These are phyloP conservation scores for Hirsutella thompsonii DNA, from an alignment of 2,329 filamentous ascomycete species.

Conservation along the genomic window DNA sequence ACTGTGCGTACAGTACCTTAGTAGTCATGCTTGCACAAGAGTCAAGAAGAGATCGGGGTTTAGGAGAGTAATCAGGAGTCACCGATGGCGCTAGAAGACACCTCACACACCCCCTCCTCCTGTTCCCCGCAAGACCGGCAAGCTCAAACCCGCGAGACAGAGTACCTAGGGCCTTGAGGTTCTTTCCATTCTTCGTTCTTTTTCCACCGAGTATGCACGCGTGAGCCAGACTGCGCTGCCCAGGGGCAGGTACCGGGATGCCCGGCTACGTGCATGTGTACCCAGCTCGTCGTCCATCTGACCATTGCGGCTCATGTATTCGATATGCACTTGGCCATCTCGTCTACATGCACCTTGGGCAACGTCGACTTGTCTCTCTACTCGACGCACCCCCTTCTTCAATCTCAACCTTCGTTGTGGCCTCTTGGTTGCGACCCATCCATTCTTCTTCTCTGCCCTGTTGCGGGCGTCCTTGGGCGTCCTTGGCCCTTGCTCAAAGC, in stretches of 20 bases:
- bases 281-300: too few species aligned
- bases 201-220: neutral
- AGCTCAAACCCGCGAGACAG: neutral
- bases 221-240: neutral
- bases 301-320: too few species aligned
- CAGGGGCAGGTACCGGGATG: too few species aligned
- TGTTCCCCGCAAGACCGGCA: neutral
- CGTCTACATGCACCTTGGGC: too few species aligned
- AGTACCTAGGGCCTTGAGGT: too few species aligned
- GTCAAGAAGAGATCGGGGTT: constrained; percentile 6
- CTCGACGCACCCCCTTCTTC: neutral
- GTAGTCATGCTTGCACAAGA: neutral
- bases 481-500: too few species aligned
- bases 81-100: constrained; percentile 9
- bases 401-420: too few species aligned
- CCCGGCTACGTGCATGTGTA: too few species aligned
- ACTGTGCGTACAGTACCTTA: neutral
- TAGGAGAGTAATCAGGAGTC: constrained; percentile 9
- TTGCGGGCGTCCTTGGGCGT: too few species aligned
- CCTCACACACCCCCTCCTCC: neutral
- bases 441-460: too few species aligned
- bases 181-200: neutral
- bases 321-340: too few species aligned
- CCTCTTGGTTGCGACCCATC: too few species aligned
- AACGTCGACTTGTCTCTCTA: neutral